Evolutionary conservation across 139 green algal genomes (phyloP).

Genomic region (Volvox reticuliferus): DNA sequence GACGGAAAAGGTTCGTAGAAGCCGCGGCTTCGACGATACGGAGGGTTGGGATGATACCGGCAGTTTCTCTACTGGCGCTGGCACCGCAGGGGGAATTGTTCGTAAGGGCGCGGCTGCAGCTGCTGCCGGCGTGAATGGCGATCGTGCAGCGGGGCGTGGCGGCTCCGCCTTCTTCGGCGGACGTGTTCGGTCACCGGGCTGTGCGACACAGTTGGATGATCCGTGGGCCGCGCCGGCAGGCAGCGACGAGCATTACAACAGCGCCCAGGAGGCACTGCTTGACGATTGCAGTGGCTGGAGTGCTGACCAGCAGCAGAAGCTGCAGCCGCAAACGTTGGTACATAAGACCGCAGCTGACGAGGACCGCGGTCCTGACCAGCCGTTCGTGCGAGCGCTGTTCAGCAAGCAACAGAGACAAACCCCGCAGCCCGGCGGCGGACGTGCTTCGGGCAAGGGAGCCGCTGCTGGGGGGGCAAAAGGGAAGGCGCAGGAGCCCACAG

Average conservation of each 20-base stretch:
- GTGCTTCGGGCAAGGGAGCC: constrained; percentile 2
- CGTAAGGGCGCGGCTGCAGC: not conserved
- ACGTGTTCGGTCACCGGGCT: not conserved
- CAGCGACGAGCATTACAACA: not conserved
- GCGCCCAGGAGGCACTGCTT: not conserved
- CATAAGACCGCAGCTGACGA: not conserved
- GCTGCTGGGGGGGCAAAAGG: not conserved
- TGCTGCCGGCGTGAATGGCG: not conserved
- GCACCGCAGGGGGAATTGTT: not conserved
- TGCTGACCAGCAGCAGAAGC: constrained; percentile 5
- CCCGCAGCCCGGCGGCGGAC: not conserved
- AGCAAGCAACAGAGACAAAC: constrained; percentile 37
- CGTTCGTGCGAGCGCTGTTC: constrained; percentile 61
- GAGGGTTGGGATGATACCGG: constrained; percentile 31
- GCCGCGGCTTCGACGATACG: constrained; percentile 1
- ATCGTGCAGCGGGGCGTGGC: too few species aligned
- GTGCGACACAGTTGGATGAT: constrained; percentile 5
- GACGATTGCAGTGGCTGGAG: constrained; percentile 2
- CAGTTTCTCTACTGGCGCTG: constrained; percentile 9
- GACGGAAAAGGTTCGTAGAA: not conserved
- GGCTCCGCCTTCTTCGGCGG: not conserved
- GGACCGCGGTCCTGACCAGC: constrained; percentile 37
- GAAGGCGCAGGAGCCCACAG: not conserved
- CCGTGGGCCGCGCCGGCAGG: constrained; percentile 3
- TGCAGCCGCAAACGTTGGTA: not conserved